Conservation (phyloP, 495 filamentous ascomycete species). For the Aspergillus mulundensis region DNA sequence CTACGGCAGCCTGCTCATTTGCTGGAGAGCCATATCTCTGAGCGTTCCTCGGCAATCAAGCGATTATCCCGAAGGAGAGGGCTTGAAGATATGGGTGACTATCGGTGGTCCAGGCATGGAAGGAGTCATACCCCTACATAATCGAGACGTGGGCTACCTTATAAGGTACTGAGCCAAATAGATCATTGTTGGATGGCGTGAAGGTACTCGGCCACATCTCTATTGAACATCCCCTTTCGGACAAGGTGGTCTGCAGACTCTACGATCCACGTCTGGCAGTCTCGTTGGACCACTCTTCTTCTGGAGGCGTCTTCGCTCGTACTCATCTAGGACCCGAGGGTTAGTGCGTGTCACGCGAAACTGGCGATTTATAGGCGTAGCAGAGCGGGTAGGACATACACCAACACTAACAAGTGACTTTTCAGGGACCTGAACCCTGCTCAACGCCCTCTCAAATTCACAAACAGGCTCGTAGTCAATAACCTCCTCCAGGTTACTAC, state of each 20-base stretch:
- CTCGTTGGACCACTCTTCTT: neutral
- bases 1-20: no score
- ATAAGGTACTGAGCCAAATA: no score
- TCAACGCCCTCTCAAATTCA: neutral
- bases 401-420: neutral
- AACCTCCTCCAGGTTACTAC: no score
- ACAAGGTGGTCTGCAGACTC: conserved; percentile 25
- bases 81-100: no score
- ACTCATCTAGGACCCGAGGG: no score
- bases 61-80: no score
- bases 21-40: no score
- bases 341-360: no score
- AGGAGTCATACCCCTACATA: no score
- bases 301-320: neutral
- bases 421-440: neutral
- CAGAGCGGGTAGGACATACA: neutral
- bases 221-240: conserved; percentile 14
- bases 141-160: no score
- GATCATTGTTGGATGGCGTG: conserved; percentile 11
- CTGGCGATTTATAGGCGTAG: neutral
- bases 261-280: conserved; percentile 32
- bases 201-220: conserved; percentile 17
- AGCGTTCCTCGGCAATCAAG: no score
- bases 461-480: neutral
- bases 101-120: no score